A percentile compares a stretch with the other conserved stretches of the same genome.
phyloP scores from a whole-genome alignment of 306 rosid species.

The Begonia loranthoides region DNA sequence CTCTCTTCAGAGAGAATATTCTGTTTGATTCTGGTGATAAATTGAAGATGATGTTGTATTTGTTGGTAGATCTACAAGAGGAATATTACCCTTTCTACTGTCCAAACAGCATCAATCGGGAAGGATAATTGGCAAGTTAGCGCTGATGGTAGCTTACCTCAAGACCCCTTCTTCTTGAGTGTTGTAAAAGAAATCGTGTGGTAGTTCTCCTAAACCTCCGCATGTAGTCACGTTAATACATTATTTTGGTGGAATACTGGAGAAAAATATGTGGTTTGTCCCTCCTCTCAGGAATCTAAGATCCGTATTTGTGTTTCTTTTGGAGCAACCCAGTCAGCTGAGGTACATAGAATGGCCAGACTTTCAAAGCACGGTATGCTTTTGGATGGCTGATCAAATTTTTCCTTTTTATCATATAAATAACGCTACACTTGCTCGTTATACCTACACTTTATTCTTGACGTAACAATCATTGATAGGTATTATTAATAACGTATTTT shows the following conservation, averaged over 20 bases:
- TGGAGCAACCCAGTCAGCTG: conserved; percentile 85
- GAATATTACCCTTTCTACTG: conserved; percentile 8
- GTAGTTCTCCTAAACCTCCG: conserved; percentile 18
- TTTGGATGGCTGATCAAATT: not conserved
- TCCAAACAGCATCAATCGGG: conserved; percentile 19
- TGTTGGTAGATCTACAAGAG: conserved; percentile 19
- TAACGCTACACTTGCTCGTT: no score
- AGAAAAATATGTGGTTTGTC: not conserved
- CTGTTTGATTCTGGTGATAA: conserved; percentile 1
- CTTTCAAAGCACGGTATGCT: conserved; percentile 61
- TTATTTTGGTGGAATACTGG: not conserved
- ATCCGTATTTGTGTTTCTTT: conserved; percentile 44
- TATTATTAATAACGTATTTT: no score
- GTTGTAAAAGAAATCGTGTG: conserved; percentile 38
- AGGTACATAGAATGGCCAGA: conserved; percentile 85
- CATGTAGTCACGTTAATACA: not conserved
- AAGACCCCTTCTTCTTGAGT: conserved; percentile 47
- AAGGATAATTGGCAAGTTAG: conserved; percentile 24
- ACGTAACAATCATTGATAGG: no score
- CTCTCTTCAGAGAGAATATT: not conserved
- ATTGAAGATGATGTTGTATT: conserved; percentile 9
- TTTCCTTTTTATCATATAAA: not conserved
- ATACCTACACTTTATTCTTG: no score
- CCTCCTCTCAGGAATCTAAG: conserved; percentile 35
- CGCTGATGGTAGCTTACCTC: conserved; percentile 26